These are phyloP conservation scores for Fusarium sp. DNA, from an alignment of 2,329 filamentous ascomycete species.

Conservation along the genomic window DNA sequence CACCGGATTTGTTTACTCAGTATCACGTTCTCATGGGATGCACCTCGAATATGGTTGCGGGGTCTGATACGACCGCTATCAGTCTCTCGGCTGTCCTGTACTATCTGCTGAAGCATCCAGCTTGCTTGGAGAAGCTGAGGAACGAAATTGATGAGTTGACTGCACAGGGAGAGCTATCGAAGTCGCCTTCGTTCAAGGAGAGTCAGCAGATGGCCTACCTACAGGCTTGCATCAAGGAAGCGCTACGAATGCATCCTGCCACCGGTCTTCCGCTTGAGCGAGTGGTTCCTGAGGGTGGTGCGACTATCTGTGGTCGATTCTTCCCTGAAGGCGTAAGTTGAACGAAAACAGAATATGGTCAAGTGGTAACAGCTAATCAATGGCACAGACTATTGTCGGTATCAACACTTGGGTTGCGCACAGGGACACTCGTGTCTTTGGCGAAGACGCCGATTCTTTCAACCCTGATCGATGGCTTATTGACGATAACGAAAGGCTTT, in stretches of 20 bases:
- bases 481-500: background rate
- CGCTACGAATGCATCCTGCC: slow-evolving; percentile 37
- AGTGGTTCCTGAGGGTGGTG: slow-evolving; percentile 33
- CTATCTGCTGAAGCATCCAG: slow-evolving; percentile 22
- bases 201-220: slow-evolving; percentile 35
- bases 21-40: slow-evolving; percentile 37
- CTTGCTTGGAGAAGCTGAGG: slow-evolving; percentile 8
- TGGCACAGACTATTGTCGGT: slow-evolving; percentile 28
- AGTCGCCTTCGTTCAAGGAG: slow-evolving; percentile 28
- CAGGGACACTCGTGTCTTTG: slow-evolving; percentile 28
- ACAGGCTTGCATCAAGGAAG: slow-evolving; percentile 38
- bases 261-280: slow-evolving; percentile 33
- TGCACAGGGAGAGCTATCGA: slow-evolving; percentile 1
- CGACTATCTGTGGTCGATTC: slow-evolving; percentile 22
- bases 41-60: slow-evolving; percentile 38
- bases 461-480: slow-evolving; percentile 35
- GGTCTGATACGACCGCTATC: slow-evolving; percentile 40
- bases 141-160: slow-evolving; percentile 12
- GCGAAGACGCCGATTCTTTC: slow-evolving; percentile 29
- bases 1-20: slow-evolving; percentile 24
- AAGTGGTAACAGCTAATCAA: fast-evolving
- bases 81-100: slow-evolving; percentile 36
- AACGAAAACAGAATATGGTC: fast-evolving
- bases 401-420: slow-evolving; percentile 42
- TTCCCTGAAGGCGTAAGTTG: slow-evolving; percentile 34